A percentile compares a stretch with the other conserved stretches of the same genome.
phyloP scores from a whole-genome alignment of 2,329 filamentous ascomycete species.

The Verticillium longisporum region DNA sequence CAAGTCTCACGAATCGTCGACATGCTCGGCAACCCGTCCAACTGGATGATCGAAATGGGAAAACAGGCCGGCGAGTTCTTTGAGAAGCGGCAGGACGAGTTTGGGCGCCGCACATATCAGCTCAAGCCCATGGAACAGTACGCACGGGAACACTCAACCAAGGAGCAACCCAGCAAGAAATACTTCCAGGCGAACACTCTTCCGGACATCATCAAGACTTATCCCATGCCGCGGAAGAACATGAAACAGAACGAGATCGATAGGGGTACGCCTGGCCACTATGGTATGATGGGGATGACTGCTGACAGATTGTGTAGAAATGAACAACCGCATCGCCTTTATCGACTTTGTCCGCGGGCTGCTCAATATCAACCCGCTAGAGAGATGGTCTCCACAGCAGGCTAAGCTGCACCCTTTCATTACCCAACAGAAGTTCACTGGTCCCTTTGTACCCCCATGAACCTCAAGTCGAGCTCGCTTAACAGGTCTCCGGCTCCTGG shows the following conservation, averaged over 20 bases:
- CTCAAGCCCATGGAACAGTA: slow-evolving; percentile 98
- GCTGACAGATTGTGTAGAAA: slow-evolving; percentile 55
- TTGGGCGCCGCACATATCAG: slow-evolving; percentile 81
- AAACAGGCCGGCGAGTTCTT: slow-evolving; percentile 98
- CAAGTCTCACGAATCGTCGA: slow-evolving; percentile 95
- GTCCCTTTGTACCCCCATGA: slow-evolving; percentile 97
- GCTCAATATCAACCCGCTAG: slow-evolving; percentile 88
- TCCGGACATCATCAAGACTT: slow-evolving; percentile 95
- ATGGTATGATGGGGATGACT: neutral
- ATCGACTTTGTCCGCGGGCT: slow-evolving; percentile 96
- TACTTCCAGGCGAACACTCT: slow-evolving; percentile 94
- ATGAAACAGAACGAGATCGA: slow-evolving; percentile 98
- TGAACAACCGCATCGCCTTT: slow-evolving; percentile 95
- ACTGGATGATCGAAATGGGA: slow-evolving; percentile 99
- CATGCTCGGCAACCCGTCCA: slow-evolving; percentile 93
- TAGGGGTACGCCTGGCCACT: slow-evolving; percentile 56
- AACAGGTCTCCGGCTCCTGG: slow-evolving; percentile 87
- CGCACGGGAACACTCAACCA: slow-evolving; percentile 87
- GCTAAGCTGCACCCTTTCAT: slow-evolving; percentile 97
- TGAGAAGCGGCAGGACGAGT: slow-evolving; percentile 87
- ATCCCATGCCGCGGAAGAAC: slow-evolving; percentile 97
- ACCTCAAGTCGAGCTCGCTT: slow-evolving; percentile 77
- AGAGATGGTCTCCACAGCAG: slow-evolving; percentile 96
- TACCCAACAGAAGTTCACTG: slow-evolving; percentile 94
- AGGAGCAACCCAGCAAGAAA: slow-evolving; percentile 99